phyloP scores from a whole-genome alignment of 331 rosid species.

The Pyracantha coccinea region DNA sequence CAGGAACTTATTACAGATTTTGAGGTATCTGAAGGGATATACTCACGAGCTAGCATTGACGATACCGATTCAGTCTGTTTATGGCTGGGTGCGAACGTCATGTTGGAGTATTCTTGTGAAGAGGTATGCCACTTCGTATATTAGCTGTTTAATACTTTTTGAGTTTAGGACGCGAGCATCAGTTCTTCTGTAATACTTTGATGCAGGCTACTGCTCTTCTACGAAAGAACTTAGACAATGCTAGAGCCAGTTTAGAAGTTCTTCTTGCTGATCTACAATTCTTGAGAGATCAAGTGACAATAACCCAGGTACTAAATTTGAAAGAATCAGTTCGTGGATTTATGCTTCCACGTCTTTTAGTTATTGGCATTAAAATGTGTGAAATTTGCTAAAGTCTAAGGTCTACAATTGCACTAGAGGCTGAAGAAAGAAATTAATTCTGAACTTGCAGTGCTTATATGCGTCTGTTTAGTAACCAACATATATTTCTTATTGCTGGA shows the following conservation, averaged over 20 bases:
- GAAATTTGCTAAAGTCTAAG: background rate
- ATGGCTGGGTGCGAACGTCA: constrained; percentile 81
- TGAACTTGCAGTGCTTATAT: background rate
- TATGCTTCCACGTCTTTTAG: too few species aligned
- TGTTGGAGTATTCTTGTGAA: constrained; percentile 85
- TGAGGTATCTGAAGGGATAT: constrained; percentile 84
- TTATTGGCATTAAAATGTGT: background rate
- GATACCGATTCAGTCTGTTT: constrained; percentile 60
- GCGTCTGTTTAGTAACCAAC: background rate
- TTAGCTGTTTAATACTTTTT: constrained; percentile 5
- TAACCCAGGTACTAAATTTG: constrained; percentile 59
- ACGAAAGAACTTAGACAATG: constrained; percentile 72
- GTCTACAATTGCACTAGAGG: background rate
- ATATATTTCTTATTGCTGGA: background rate
- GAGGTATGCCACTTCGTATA: constrained; percentile 46
- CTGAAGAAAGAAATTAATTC: background rate
- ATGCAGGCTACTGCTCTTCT: constrained; percentile 83
- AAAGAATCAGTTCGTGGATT: background rate
- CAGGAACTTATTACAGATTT: constrained; percentile 75
- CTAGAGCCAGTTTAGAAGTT: constrained; percentile 83
- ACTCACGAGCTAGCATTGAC: constrained; percentile 47
- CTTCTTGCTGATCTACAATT: constrained; percentile 79
- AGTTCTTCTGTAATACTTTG: constrained; percentile 12
- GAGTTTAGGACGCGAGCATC: constrained; percentile 7
- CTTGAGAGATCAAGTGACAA: constrained; percentile 90